Evolutionary conservation across 257 asterid species (phyloP).

Genomic region (Craterostigma plantagineum): DNA sequence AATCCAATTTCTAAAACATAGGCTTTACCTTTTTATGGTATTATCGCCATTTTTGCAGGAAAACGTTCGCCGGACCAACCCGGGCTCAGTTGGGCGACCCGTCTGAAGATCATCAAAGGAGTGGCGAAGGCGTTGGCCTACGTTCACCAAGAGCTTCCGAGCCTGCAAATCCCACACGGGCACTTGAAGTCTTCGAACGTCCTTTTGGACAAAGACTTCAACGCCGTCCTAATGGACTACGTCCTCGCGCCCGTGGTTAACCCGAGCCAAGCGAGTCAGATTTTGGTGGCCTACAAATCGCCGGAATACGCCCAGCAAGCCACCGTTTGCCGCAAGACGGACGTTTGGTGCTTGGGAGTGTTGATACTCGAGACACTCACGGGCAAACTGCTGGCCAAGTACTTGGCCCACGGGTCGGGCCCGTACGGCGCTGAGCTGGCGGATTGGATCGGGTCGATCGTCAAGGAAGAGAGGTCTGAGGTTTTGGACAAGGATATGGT

Average conservation of each 20-base stretch:
- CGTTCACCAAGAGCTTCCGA: slow-evolving; percentile 60
- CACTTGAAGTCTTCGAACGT: slow-evolving; percentile 80
- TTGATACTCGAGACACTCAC: slow-evolving; percentile 56
- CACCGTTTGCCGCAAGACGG: slow-evolving; percentile 39
- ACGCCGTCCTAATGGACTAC: slow-evolving; percentile 68
- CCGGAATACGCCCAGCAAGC: slow-evolving; percentile 44
- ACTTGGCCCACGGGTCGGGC: slow-evolving; percentile 23
- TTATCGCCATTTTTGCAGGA: slow-evolving; percentile 19
- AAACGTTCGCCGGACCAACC: slow-evolving; percentile 27
- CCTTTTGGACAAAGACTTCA: slow-evolving; percentile 32
- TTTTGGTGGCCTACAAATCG: slow-evolving; percentile 57
- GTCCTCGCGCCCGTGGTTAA: slow-evolving; percentile 58
- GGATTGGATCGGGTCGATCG: slow-evolving; percentile 32
- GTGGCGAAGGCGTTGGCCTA: slow-evolving; percentile 46
- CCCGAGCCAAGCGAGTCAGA: slow-evolving; percentile 32
- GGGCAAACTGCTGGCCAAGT: slow-evolving; percentile 45
- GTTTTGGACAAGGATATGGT: slow-evolving; percentile 53
- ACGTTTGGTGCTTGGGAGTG: slow-evolving; percentile 78
- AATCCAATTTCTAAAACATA: too few relatives aligned
- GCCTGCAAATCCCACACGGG: slow-evolving; percentile 46
- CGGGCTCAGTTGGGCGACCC: slow-evolving; percentile 46
- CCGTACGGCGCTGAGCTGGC: slow-evolving; percentile 22
- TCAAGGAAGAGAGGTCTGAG: slow-evolving; percentile 4
- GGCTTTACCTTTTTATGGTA: too few relatives aligned
- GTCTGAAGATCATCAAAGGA: slow-evolving; percentile 71